These are phyloP conservation scores for Trametes versicolor DNA, from an alignment of 1,284 basidiomycete species.

Conservation along the genomic window DNA sequence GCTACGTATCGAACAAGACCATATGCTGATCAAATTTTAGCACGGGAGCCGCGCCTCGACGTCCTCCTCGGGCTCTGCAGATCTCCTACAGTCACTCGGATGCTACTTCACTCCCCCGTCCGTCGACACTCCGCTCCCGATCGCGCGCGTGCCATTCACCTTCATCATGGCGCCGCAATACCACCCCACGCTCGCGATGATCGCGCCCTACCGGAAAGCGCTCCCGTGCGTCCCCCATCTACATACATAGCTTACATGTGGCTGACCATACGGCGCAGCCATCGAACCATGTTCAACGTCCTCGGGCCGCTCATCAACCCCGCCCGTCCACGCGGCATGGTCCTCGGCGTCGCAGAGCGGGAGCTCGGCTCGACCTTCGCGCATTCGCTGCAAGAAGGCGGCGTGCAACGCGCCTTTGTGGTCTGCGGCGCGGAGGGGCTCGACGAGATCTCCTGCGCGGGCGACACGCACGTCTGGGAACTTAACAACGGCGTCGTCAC, in stretches of 20 bases:
- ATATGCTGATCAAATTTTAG: constrained; percentile 50
- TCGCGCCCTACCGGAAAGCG: constrained; percentile 87
- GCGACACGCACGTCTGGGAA: constrained; percentile 85
- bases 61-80: constrained; percentile 94
- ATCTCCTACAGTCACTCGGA: constrained; percentile 88
- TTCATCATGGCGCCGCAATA: constrained; percentile 96
- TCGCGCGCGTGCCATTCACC: constrained; percentile 80
- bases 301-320: constrained; percentile 97
- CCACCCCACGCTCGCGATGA: constrained; percentile 87
- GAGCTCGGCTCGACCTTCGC: constrained; percentile 91
- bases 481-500: constrained; percentile 64
- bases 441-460: constrained; percentile 95
- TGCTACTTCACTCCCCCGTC: constrained; percentile 82
- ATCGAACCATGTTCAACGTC: constrained; percentile 98
- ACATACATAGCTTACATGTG: too few species aligned
- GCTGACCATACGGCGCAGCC: constrained; percentile 20
- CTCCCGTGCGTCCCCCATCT: constrained; percentile 66
- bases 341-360: constrained; percentile 89
- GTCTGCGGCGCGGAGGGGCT: constrained; percentile 94
- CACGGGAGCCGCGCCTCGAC: constrained; percentile 96
- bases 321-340: constrained; percentile 84
- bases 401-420: constrained; percentile 87
- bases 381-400: constrained; percentile 71
- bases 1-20: not conserved
- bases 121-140: constrained; percentile 61